Conservation (phyloP, 2,329 filamentous ascomycete genomes). For the Phyllosticta paracitricarpa region DNA sequence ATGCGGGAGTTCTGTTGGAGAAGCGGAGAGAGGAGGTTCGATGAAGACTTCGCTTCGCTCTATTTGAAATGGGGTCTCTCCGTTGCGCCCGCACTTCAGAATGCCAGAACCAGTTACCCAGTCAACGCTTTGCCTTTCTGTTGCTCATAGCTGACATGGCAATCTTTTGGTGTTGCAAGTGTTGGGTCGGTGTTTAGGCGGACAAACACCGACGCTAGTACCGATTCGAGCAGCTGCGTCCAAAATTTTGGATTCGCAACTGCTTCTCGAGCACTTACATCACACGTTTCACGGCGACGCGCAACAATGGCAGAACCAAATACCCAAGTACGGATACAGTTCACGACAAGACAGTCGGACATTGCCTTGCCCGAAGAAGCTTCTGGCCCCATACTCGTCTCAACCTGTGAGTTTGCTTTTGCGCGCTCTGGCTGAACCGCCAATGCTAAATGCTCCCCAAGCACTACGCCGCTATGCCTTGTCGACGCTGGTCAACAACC, state of each 20-base stretch:
- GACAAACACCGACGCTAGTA: conserved; percentile 6
- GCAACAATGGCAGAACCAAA: conserved; percentile 5
- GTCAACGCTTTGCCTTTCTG: too few species aligned
- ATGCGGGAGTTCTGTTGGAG: background rate
- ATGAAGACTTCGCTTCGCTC: background rate
- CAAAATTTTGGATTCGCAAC: conserved; percentile 10
- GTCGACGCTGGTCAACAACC: conserved; percentile 53
- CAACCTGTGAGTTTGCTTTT: conserved; percentile 36
- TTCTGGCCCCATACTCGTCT: conserved; percentile 47
- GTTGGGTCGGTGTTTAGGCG: conserved; percentile 1
- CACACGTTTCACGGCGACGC: background rate
- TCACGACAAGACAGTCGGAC: conserved; percentile 43
- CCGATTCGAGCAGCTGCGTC: conserved; percentile 3
- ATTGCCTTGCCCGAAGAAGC: conserved; percentile 42
- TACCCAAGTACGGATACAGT: conserved; percentile 42
- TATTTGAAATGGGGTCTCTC: background rate
- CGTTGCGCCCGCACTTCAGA: too few species aligned
- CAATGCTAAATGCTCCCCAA: conserved; percentile 17
- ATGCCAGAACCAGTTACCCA: too few species aligned
- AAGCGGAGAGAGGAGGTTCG: background rate
- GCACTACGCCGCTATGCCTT: conserved; percentile 49
- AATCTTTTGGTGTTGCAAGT: background rate
- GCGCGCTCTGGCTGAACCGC: background rate
- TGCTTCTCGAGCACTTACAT: background rate
- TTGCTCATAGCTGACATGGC: too few species aligned